phyloP scores from a whole-genome alignment of 2,329 filamentous ascomycete genomes.

The Xylariaceae sp. region DNA sequence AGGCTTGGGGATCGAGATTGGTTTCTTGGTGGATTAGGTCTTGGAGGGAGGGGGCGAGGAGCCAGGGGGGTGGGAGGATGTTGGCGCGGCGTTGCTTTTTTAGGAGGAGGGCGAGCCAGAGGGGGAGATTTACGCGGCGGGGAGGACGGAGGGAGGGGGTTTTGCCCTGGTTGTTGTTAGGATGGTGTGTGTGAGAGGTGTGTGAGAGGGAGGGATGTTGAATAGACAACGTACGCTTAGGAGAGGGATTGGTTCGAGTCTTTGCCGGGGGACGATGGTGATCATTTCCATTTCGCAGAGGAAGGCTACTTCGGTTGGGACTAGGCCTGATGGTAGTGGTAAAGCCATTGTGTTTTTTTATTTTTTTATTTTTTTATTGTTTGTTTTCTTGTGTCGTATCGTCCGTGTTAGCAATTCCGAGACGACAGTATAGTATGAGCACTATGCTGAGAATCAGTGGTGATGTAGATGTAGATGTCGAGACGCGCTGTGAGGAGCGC shows the following conservation, averaged over 20 bases:
- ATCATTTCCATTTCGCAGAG: constrained; percentile 97
- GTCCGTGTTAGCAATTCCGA: too few species aligned
- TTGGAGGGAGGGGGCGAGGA: constrained; percentile 68
- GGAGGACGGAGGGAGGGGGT: constrained; percentile 75
- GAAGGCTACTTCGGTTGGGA: constrained; percentile 85
- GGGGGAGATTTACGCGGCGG: constrained; percentile 69
- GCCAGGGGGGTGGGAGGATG: constrained; percentile 86
- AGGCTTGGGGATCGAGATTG: constrained; percentile 61
- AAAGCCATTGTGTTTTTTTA: constrained; percentile 25
- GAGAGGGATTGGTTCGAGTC: constrained; percentile 77
- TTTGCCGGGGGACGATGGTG: constrained; percentile 84
- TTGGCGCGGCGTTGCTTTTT: constrained; percentile 93
- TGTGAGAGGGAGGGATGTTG: not conserved
- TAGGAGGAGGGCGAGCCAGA: constrained; percentile 92
- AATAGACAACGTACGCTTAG: constrained; percentile 61
- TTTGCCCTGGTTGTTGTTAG: constrained; percentile 54
- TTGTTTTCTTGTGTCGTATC: too few species aligned
- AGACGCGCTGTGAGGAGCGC: constrained; percentile 12
- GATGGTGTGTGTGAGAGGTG: not conserved
- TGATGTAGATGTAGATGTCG: not conserved
- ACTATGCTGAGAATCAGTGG: too few species aligned
- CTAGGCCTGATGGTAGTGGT: constrained; percentile 48
- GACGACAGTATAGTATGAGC: not conserved
- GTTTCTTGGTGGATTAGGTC: constrained; percentile 79
- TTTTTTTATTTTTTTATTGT: too few species aligned